A percentile compares a stretch with the other conserved stretches of the same genome.
Conservation (phyloP, 2,329 filamentous ascomycete species). For the Neocucurbitaria cava region DNA sequence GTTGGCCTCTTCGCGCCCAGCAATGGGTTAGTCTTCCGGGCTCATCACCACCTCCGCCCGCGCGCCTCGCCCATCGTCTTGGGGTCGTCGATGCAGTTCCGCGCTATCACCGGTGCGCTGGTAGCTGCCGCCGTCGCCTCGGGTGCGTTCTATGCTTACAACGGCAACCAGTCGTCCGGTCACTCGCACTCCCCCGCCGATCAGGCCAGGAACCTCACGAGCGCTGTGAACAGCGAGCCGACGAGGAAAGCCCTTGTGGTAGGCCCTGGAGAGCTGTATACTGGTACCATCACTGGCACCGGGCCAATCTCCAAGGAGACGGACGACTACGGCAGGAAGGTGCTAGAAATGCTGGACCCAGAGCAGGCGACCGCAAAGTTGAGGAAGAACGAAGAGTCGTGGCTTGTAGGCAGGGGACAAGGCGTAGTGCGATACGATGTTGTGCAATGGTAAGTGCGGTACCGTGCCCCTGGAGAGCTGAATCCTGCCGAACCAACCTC, state of each 20-base stretch:
- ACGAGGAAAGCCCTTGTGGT: constrained; percentile 77
- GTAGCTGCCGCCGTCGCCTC: constrained; percentile 74
- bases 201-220: constrained; percentile 44
- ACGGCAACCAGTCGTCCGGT: constrained; percentile 45
- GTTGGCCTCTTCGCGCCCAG: constrained; percentile 42
- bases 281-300: constrained; percentile 83
- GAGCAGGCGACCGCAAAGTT: constrained; percentile 93
- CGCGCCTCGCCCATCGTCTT: constrained; percentile 56
- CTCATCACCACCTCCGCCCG: constrained; percentile 49
- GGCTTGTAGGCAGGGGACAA: constrained; percentile 83
- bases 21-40: constrained; percentile 58
- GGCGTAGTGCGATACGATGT: constrained; percentile 95
- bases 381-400: constrained; percentile 88
- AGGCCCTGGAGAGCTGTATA: constrained; percentile 88
- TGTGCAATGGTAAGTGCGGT: too few species aligned
- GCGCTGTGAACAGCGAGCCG: constrained; percentile 55
- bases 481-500: too few species aligned
- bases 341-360: constrained; percentile 94
- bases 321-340: constrained; percentile 81
- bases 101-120: constrained; percentile 70
- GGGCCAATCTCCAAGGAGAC: constrained; percentile 87
- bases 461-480: too few species aligned
- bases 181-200: constrained; percentile 26
- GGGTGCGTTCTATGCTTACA: constrained; percentile 78
- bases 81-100: constrained; percentile 77